Percentiles rank a stretch among this genome's conserved stretches.
phyloP scores from a whole-genome alignment of 768 basidiomycete species.

The Mycena filopes region DNA sequence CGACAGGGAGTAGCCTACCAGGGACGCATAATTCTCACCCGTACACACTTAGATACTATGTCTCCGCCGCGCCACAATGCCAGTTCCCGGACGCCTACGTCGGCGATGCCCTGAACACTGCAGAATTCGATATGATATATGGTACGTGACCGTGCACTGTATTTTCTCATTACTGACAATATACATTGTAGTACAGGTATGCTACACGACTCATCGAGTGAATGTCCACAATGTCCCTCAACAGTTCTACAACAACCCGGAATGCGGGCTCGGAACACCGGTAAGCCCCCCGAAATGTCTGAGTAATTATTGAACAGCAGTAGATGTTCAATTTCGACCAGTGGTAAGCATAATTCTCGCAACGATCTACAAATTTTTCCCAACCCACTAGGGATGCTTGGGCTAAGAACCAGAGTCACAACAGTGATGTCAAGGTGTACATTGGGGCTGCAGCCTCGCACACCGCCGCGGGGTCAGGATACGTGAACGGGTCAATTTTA shows the following conservation, averaged over 20 bases:
- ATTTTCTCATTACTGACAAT: too few species aligned
- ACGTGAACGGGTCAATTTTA: conserved; percentile 56
- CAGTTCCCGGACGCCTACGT: conserved; percentile 71
- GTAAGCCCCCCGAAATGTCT: not conserved
- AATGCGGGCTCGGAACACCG: not conserved
- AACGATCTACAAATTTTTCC: too few species aligned
- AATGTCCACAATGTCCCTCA: too few species aligned
- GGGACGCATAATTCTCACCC: too few species aligned
- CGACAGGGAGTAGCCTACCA: too few species aligned
- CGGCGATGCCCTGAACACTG: conserved; percentile 63
- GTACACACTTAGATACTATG: conserved; percentile 63
- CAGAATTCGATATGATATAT: conserved; percentile 72
- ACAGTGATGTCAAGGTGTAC: too few species aligned
- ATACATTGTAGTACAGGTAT: conserved; percentile 66
- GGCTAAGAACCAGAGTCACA: conserved; percentile 62
- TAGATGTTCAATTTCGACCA: too few species aligned
- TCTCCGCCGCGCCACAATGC: conserved; percentile 67
- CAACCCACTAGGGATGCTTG: conserved; percentile 54
- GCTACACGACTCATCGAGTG: too few species aligned
- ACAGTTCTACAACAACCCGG: conserved; percentile 40
- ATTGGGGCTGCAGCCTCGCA: conserved; percentile 62
- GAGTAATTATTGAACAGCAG: too few species aligned
- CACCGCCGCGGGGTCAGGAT: conserved; percentile 64
- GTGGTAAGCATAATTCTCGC: too few species aligned
- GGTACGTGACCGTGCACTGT: too few species aligned